These are phyloP conservation scores for Rutstroemia sp. DNA, from an alignment of 2,329 filamentous ascomycete species.

Conservation along the genomic window DNA sequence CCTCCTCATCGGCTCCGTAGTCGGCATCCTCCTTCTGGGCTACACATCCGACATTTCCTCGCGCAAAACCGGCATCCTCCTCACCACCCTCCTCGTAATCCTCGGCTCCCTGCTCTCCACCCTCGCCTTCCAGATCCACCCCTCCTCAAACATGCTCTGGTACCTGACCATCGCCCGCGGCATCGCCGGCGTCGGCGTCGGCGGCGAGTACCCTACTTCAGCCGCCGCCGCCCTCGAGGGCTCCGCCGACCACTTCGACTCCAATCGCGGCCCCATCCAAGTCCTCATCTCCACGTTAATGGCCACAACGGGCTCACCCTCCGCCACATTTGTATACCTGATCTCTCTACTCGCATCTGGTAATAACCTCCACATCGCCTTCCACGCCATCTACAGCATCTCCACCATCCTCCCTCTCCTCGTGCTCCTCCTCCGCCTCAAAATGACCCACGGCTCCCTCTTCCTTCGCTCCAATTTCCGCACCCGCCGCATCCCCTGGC, in stretches of 20 bases:
- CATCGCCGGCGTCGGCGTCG: conserved; percentile 32
- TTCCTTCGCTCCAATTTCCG: not conserved
- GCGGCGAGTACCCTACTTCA: conserved; percentile 33
- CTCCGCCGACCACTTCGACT: conserved; percentile 24
- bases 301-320: conserved; percentile 1
- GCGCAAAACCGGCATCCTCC: conserved; percentile 29
- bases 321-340: conserved; percentile 13
- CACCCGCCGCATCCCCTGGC: not conserved
- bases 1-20: conserved; percentile 28
- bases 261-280: not conserved
- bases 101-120: conserved; percentile 23
- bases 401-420: conserved; percentile 29
- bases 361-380: conserved; percentile 28
- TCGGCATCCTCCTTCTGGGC: conserved; percentile 30
- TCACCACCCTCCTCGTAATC: conserved; percentile 28
- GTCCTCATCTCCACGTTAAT: conserved; percentile 2
- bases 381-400: conserved; percentile 29
- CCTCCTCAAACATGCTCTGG: conserved; percentile 31
- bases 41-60: conserved; percentile 29
- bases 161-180: conserved; percentile 32
- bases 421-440: conserved; percentile 29
- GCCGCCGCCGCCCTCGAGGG: conserved; percentile 33
- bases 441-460: conserved; percentile 23
- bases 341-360: conserved; percentile 30
- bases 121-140: conserved; percentile 26